A percentile compares a stretch with the other conserved stretches of the same genome.
Evolutionary conservation across 768 basidiomycete species (phyloP).

Genomic region (Favolaschia claudopus): DNA sequence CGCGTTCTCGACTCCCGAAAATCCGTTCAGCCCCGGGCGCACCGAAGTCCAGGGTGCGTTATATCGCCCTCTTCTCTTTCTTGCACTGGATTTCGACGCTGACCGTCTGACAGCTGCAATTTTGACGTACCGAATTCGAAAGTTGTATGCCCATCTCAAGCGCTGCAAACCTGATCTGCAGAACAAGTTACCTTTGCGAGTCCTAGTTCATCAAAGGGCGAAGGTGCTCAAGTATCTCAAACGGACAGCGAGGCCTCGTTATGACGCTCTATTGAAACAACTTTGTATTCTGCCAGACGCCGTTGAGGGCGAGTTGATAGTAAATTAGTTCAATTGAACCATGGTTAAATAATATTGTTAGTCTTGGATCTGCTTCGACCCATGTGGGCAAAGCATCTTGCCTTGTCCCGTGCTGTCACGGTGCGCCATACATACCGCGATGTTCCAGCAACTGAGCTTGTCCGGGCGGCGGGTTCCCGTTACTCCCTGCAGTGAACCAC

Average conservation of each 20-base stretch:
- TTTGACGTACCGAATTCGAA: constrained; percentile 85
- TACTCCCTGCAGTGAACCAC: background rate
- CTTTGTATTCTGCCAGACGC: constrained; percentile 80
- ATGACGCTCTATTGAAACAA: constrained; percentile 73
- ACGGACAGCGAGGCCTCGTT: constrained; percentile 67
- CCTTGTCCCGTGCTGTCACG: no score
- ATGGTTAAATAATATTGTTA: no score
- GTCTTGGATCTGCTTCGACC: no score
- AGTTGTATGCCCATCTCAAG: constrained; percentile 76
- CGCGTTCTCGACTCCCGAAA: constrained; percentile 77
- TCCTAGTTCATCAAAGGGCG: constrained; percentile 83
- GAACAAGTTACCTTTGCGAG: constrained; percentile 78
- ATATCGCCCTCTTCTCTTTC: constrained; percentile 3
- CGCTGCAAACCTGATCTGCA: constrained; percentile 76
- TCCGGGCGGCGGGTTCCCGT: background rate
- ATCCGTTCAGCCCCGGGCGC: constrained; percentile 78
- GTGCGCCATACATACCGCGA: no score
- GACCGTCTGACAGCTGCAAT: constrained; percentile 69
- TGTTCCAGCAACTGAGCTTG: no score
- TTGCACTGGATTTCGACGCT: background rate
- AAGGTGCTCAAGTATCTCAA: constrained; percentile 85
- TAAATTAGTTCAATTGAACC: constrained; percentile 36
- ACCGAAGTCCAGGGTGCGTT: constrained; percentile 89
- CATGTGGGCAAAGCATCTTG: no score
- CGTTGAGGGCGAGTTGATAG: constrained; percentile 90